These are phyloP conservation scores for Coniferiporia weirii DNA, from an alignment of 1,284 basidiomycete species.

Conservation along the genomic window DNA sequence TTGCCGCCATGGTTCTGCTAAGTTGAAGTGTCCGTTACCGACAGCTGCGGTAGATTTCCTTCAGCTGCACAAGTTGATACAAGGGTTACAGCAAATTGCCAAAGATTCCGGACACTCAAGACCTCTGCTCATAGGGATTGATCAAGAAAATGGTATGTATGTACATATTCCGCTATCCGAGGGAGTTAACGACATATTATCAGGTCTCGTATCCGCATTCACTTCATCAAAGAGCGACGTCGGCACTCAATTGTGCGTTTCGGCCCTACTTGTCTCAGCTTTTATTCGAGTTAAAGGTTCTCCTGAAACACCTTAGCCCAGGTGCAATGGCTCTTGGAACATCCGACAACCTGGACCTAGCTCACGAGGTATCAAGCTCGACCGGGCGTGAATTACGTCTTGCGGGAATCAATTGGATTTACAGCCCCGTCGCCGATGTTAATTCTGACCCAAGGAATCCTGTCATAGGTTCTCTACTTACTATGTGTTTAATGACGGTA, in stretches of 20 bases:
- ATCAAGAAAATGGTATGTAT: constrained; percentile 61
- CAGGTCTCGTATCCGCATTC: constrained; percentile 64
- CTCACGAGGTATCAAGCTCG: constrained; percentile 42
- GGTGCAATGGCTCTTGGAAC: constrained; percentile 69
- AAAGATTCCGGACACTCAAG: constrained; percentile 47
- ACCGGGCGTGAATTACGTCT: constrained; percentile 51
- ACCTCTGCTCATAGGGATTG: constrained; percentile 61
- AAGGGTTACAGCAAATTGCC: constrained; percentile 48
- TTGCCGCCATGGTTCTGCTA: constrained; percentile 10
- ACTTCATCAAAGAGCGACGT: constrained; percentile 36
- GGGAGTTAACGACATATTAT: neutral
- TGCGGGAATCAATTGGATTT: constrained; percentile 66
- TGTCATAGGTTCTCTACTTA: constrained; percentile 50
- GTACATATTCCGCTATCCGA: neutral
- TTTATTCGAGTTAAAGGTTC: neutral
- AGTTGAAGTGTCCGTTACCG: neutral
- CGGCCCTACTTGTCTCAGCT: neutral
- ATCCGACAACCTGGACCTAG: constrained; percentile 41
- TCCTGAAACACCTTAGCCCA: constrained; percentile 48
- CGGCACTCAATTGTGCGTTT: constrained; percentile 61
- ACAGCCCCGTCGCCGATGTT: constrained; percentile 63
- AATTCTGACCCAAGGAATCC: constrained; percentile 64
- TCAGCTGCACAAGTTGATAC: constrained; percentile 45
- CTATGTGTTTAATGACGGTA: neutral
- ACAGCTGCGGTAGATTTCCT: constrained; percentile 35